Evolutionary conservation across 371 early-diverging fungal genomes (phyloP).

Genomic region (Saksenaea vasiformis): DNA sequence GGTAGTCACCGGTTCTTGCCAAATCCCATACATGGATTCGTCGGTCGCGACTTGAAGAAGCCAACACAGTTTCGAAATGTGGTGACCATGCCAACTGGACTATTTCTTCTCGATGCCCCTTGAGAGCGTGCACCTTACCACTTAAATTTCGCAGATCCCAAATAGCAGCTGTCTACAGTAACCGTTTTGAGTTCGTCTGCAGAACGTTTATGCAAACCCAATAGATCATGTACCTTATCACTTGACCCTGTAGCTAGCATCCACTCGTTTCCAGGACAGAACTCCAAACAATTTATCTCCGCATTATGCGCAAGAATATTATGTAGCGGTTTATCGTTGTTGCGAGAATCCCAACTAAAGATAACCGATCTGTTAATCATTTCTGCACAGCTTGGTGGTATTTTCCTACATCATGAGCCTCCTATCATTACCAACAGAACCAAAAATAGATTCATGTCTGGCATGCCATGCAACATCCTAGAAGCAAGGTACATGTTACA

Average conservation of each 20-base stretch:
- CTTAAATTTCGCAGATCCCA: conserved; percentile 97
- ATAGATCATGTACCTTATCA: conserved; percentile 66
- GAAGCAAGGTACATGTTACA: conserved; percentile 8
- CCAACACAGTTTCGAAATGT: conserved; percentile 88
- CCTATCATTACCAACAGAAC: conserved; percentile 95
- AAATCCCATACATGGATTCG: conserved; percentile 97
- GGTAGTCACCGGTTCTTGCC: conserved; percentile 87
- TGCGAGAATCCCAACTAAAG: conserved; percentile 73
- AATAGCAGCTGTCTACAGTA: conserved; percentile 76
- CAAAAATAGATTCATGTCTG: conserved; percentile 82
- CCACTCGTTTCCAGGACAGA: conserved; percentile 87
- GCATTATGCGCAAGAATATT: conserved; percentile 83
- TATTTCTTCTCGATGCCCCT: conserved; percentile 89
- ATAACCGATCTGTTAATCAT: background rate
- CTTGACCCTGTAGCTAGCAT: conserved; percentile 96
- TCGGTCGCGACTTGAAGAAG: conserved; percentile 89
- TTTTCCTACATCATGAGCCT: conserved; percentile 76
- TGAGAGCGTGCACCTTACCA: conserved; percentile 76
- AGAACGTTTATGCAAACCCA: background rate
- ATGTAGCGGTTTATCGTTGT: conserved; percentile 60
- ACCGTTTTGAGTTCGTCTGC: background rate
- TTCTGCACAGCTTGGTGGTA: background rate
- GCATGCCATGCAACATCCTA: conserved; percentile 95
- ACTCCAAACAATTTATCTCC: conserved; percentile 95
- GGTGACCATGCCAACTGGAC: conserved; percentile 96